Evolutionary conservation across 225 moss, liverwort and hornwort species (phyloP), one percentile per base, ranked within the genome.

Genomic region (Physcomitrium patens): DNA sequence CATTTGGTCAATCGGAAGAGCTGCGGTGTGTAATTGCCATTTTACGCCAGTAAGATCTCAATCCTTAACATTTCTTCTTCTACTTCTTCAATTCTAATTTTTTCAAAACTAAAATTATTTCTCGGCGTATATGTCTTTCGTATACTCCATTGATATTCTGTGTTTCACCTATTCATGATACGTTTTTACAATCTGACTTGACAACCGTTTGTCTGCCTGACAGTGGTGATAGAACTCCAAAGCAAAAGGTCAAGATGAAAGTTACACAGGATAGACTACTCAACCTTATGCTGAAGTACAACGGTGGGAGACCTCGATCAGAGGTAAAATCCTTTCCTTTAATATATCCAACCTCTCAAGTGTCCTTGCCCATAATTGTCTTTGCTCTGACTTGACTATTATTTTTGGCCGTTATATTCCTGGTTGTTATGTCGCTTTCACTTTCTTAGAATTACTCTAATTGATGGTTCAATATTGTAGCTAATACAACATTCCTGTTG

Each of bases 231-330:
- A 91, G 99, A 71, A 99, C 99, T 53, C 99, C 99, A 11, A 99
- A 99, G 75, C 99, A 99, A 78, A 99, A 99, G 66, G 99, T 99
- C 78, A 99, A 99, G 89, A 83, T 99, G 90, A 99, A 91, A 93
- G 93, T 99, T 61, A 99, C 99, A 24, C 99, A 99, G 74, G 94
- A 99, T 41, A 91, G 94, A 84, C 78, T 99, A 58, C 86, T 99
- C 31, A 91, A 92, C 53, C 83, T 99, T 49, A 95, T 99, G 99
- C 87, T 91, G 71, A 99, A 95, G 76, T 95, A 99, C 48, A 99
- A 99, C 67, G 93, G 95, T 46, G 95, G 90, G 68, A 83, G 95
- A 77, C 91, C 95, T 54, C 83, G 93, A 37, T 85, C 90, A 24
- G 99, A 99, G 93, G 97, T 97, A 62, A 60, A 63, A 19, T 75